Evolutionary conservation across 257 asterid species (phyloP).

Genomic region (Mitragyna speciosa): DNA sequence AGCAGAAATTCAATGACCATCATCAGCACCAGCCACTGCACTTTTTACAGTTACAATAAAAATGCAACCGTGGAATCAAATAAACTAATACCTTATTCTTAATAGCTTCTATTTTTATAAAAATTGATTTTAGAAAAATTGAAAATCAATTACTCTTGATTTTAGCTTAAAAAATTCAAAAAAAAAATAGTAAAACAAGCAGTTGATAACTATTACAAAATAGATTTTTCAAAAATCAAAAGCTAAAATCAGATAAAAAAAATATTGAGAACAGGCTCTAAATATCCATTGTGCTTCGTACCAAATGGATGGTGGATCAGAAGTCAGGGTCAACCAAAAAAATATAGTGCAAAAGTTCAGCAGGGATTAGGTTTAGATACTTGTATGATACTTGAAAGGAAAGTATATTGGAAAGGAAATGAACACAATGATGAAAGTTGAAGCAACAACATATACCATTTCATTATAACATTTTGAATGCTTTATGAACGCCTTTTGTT

Average conservation of each 20-base stretch:
- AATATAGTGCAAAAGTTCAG: neutral
- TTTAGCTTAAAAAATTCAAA: no score
- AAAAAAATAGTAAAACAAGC: no score
- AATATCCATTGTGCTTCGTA: constrained; percentile 10
- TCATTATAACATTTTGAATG: constrained; percentile 19
- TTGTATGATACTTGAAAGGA: constrained; percentile 30
- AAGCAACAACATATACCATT: constrained; percentile 14
- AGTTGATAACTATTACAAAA: no score
- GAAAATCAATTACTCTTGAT: no score
- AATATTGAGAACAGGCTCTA: no score
- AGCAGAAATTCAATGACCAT: constrained; percentile 11
- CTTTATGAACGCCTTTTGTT: constrained; percentile 4
- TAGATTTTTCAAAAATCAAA: no score
- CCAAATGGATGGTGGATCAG: constrained; percentile 46
- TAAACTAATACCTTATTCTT: no score
- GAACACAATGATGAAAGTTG: constrained; percentile 47
- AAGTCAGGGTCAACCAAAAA: constrained; percentile 27
- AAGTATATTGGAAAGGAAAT: constrained; percentile 42
- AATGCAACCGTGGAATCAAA: constrained; percentile 4
- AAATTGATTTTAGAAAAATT: no score
- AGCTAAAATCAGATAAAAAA: no score
- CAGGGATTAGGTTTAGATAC: neutral
- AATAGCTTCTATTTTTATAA: no score
- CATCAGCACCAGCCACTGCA: constrained; percentile 15
- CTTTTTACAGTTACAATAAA: neutral